Evolutionary conservation across 192 early-diverging fungal genomes (phyloP).

Genomic region (Nowakowskiella sp.): DNA sequence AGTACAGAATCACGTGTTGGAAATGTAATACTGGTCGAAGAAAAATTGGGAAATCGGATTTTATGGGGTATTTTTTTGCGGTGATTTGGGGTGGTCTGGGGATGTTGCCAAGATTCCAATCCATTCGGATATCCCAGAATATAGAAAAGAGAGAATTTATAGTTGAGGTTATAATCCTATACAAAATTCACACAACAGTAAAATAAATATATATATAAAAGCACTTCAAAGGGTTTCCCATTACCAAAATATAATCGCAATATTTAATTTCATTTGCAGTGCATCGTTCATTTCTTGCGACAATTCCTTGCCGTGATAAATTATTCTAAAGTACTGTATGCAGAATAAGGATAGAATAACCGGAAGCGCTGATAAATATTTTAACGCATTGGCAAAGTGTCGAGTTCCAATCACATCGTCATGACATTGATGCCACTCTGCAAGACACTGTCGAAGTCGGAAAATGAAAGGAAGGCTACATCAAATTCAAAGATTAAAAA

Average conservation of each 20-base stretch:
- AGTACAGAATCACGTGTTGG: conserved; percentile 55
- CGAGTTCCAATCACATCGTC: conserved; percentile 39
- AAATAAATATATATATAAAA: too few relatives aligned
- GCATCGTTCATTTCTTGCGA: not conserved
- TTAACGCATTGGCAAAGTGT: conserved; percentile 88
- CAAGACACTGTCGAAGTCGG: conserved; percentile 69
- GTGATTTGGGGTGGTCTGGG: conserved; percentile 16
- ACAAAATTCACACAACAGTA: not conserved
- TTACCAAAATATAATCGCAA: conserved; percentile 45
- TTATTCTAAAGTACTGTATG: conserved; percentile 6
- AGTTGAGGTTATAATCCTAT: conserved; percentile 53
- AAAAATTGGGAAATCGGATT: conserved; percentile 24
- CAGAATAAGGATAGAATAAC: conserved; percentile 47
- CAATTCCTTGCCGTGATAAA: not conserved
- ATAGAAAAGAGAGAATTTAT: conserved; percentile 90
- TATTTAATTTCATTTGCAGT: conserved; percentile 19
- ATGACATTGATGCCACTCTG: conserved; percentile 58
- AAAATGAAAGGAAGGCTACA: conserved; percentile 67
- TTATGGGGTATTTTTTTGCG: conserved; percentile 5
- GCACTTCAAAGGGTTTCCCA: not conserved
- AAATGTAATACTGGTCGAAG: conserved; percentile 65
- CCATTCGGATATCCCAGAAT: conserved; percentile 92
- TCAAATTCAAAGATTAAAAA: conserved; percentile 3
- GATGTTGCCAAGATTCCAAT: conserved; percentile 67
- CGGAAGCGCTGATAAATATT: conserved; percentile 80